Conservation (phyloP, 1,284 basidiomycete species). For the Bondarzewia mesenterica region DNA sequence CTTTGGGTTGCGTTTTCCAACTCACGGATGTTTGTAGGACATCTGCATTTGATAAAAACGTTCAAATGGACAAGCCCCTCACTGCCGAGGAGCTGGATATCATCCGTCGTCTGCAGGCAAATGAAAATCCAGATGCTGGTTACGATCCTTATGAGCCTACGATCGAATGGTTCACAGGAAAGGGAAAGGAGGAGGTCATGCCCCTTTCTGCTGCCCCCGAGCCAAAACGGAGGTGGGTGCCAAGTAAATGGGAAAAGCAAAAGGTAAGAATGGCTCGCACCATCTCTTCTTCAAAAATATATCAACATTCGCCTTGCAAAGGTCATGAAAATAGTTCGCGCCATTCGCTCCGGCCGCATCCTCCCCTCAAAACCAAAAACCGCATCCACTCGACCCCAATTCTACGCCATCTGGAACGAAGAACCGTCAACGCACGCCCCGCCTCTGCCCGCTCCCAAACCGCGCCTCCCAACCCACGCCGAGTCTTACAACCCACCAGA, state of each 20-base stretch:
- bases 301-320: slow-evolving; percentile 21
- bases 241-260: slow-evolving; percentile 99
- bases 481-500: slow-evolving; percentile 99
- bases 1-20: not conserved
- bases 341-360: slow-evolving; percentile 94
- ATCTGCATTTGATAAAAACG: slow-evolving; percentile 86
- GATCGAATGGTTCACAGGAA: slow-evolving; percentile 95
- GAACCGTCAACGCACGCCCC: slow-evolving; percentile 60
- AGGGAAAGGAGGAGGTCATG: slow-evolving; percentile 91
- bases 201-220: slow-evolving; percentile 89
- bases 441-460: slow-evolving; percentile 91
- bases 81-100: slow-evolving; percentile 92
- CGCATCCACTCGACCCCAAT: slow-evolving; percentile 62
- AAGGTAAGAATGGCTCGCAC: slow-evolving; percentile 75
- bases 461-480: slow-evolving; percentile 80
- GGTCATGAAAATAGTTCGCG: slow-evolving; percentile 99
- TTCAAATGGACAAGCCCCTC: slow-evolving; percentile 82
- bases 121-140: slow-evolving; percentile 85
- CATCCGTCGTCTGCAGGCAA: slow-evolving; percentile 82
- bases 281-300: not conserved
- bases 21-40: slow-evolving; percentile 47
- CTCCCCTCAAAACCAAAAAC: slow-evolving; percentile 81
- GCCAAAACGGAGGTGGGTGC: slow-evolving; percentile 94
- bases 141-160: slow-evolving; percentile 94
- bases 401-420: slow-evolving; percentile 88